Evolutionary conservation across 495 filamentous ascomycete genomes (phyloP).

Genomic region (Trichoderma gamsii): DNA sequence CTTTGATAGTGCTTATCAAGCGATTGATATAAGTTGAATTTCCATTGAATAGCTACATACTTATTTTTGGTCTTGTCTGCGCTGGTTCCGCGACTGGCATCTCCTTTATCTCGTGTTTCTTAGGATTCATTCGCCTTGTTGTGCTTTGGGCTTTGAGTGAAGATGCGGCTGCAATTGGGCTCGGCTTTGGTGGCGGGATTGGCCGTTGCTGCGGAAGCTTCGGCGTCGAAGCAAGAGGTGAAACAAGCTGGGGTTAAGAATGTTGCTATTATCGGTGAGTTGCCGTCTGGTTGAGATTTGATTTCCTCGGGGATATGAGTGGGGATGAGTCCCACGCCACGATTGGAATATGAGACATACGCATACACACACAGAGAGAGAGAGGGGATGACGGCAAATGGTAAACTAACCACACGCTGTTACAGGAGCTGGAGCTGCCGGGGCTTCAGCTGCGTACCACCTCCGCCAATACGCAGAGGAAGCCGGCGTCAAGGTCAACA

Average conservation of each 20-base stretch:
- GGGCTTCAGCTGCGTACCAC: slow-evolving; percentile 80
- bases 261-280: slow-evolving; percentile 17
- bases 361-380: background rate
- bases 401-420: slow-evolving; percentile 1
- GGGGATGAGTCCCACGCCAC: background rate
- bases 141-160: background rate
- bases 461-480: slow-evolving; percentile 61
- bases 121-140: background rate
- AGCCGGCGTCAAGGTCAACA: slow-evolving; percentile 49
- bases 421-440: slow-evolving; percentile 82
- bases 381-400: background rate
- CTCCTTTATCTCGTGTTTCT: background rate
- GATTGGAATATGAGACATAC: background rate
- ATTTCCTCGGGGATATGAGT: background rate
- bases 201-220: background rate
- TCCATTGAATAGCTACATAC: too few relatives aligned
- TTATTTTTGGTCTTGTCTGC: too few relatives aligned
- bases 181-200: background rate
- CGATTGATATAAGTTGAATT: too few relatives aligned
- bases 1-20: too few relatives aligned
- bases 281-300: too few relatives aligned
- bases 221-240: background rate
- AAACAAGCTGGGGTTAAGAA: background rate
- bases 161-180: slow-evolving; percentile 12
- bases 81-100: too few relatives aligned